Evolutionary conservation across 805 yeast species (phyloP), one percentile per base, ranked within the genome.

Genomic region (Citeromyces matritensis): DNA sequence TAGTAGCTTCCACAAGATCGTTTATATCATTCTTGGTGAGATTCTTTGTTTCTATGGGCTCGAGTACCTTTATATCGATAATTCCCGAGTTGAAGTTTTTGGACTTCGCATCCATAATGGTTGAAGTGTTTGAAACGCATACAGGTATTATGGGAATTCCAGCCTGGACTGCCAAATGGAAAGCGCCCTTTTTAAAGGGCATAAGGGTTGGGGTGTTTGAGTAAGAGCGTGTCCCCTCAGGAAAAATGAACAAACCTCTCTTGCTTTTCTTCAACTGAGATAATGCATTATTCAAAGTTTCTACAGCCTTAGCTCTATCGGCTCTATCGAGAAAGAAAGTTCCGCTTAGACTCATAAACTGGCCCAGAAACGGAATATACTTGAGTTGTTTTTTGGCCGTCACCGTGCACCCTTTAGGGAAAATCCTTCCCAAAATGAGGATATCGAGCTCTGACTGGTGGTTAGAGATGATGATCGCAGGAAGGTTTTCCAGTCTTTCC

Each of bases 181-280:
- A 91, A 0, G 97, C 96, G 34, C 99, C 99, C 51, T 91, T 91
- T 55, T 91, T 91, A 59, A 91, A 84, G 1, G 94, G 94, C 31
- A 84, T 63, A 49, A 91, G 56, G 3, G 64, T 72, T 31, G 93
- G 76, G 24, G 63, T 64, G 15, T 69, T 55, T 8, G 79, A 57
- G 40, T 77, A 80, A 1, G 96, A 84, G 54, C 99, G 71, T 2
- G 98, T 91, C 17, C 99, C 99, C 55, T 91, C 99, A 15, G 97
- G 95, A 63, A 86, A 91, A 57, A 91, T 73, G 66, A 77, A 91
- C 15, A 91, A 64, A 10, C 79, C 82, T 43, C 86, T 75, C 46
- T 73, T 71, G 30, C 73, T 61, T 4, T 51, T 46, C 47, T 73
- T 75, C 51, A 91, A 62, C 15, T 61, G 60, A 8, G 55, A 51